Evolutionary conservation across 371 early-diverging fungal species (phyloP), one percentile per base, ranked within the genome.

Genomic region (Haplosporangium sp.): DNA sequence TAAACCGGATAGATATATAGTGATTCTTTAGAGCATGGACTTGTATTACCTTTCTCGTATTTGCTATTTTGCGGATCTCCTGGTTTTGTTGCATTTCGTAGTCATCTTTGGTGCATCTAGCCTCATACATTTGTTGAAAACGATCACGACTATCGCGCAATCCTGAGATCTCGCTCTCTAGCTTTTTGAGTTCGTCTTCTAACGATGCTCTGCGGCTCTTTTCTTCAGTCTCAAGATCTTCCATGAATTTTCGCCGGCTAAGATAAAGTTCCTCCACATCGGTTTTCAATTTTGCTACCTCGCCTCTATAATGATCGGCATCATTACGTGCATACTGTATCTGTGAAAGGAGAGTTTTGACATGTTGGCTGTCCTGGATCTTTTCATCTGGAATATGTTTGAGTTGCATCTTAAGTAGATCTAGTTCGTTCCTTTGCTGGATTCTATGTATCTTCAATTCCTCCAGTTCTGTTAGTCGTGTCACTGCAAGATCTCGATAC

Each of bases 91-190:
- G 84, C 65, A 89, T 75, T 67, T 91, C 92, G 17, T 87, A 85
- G 53, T 89, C 86, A 63, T 89, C 94, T 66, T 91, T 92, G 19
- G 92, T 86, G 42, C 87, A 90, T 48, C 90, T 86, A 45, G 91
- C 88, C 52, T 95, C 95, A 7, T 93, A 85, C 45, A 85, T 83
- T 9, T 88, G 87, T 74, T 94, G 94, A 34, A 95, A 86, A 47
- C 86, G 85, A 83, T 97, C 96, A 48, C 98, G 91, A 63, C 92
- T 89, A 52, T 89, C 89, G 52, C 96, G 91, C 60, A 96, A 84
- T 34, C 96, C 88, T 7, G 89, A 87, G 53, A 95, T 82, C 44
- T 97, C 96, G 17, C 76, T 81, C 55, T 96, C 94, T 27, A 95
- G 67, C 57, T 88, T 88, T 48, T 89, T 86, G 63, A 95, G 82